phyloP scores from a whole-genome alignment of 2,329 filamentous ascomycete species.

The Plenodomus biglobosus region DNA sequence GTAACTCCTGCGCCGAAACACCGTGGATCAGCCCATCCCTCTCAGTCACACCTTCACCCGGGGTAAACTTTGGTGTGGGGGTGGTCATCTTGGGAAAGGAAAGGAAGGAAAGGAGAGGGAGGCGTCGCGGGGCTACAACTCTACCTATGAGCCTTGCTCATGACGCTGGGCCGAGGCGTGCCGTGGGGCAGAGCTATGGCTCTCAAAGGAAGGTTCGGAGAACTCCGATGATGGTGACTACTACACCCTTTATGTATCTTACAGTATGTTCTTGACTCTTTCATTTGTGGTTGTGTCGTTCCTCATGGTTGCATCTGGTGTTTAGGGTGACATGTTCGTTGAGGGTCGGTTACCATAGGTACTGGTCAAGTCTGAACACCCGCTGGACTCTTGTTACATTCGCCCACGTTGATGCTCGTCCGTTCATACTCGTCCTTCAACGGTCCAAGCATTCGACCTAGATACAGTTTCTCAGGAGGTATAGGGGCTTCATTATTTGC shows the following conservation, averaged over 20 bases:
- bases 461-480: neutral
- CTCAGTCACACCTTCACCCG: slow-evolving; percentile 32
- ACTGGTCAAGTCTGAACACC: neutral
- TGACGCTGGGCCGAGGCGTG: slow-evolving; percentile 16
- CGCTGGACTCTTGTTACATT: neutral
- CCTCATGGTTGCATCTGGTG: neutral
- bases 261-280: neutral
- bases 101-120: slow-evolving; percentile 20
- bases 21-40: slow-evolving; percentile 50
- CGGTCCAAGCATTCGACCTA: neutral
- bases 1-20: slow-evolving; percentile 66
- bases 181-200: slow-evolving; percentile 12
- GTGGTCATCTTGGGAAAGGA: slow-evolving; percentile 40
- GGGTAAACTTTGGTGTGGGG: slow-evolving; percentile 29
- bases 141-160: slow-evolving; percentile 9
- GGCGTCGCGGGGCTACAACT: slow-evolving; percentile 14
- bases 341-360: neutral
- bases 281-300: neutral
- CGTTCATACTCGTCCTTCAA: neutral
- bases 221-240: slow-evolving; percentile 8
- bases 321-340: neutral
- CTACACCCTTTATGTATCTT: neutral
- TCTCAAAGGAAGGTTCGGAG: slow-evolving; percentile 20
- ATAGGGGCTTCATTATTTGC: neutral
- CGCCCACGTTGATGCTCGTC: neutral